Evolutionary conservation across 192 early-diverging fungal species (phyloP), one percentile per base, ranked within the genome.

Genomic region (Gonapodya sp.): DNA sequence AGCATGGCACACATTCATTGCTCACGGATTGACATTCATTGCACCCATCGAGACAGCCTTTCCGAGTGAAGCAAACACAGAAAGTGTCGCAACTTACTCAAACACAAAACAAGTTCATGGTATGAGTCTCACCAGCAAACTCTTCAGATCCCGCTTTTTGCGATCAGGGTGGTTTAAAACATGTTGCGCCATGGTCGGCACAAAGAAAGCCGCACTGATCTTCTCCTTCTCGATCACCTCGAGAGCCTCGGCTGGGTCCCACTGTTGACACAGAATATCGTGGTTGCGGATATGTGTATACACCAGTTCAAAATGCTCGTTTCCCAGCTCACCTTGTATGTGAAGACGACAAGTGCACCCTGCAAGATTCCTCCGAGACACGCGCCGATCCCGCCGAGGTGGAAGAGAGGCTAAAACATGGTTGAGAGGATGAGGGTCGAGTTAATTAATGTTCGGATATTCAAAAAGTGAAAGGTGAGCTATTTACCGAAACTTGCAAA

Each of bases 301-400:
- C n/a, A n/a, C n/a, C n/a, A n/a, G n/a, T n/a, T n/a, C n/a, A n/a
- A n/a, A n/a, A n/a, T n/a, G n/a, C n/a, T n/a, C n/a, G n/a, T n/a
- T n/a, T n/a, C n/a, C n/a, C n/a, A n/a, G n/a, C n/a, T n/a, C n/a
- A n/a, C n/a, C n/a, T n/a, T n/a, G n/a, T n/a, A n/a, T n/a, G n/a
- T n/a, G n/a, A n/a, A n/a, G n/a, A n/a, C 64, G 64, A 72, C 64
- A 18, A 18, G 16, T 16, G 16, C 64, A 30, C 64, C 64, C 16
- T 72, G 16, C 64, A 72, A 18, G 64, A 72, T 72, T 30, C 16
- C 64, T 30, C 64, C 64, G 64, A 72, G 64, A 72, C 64, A 72
- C 16, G 64, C 64, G 64, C 64, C 64, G 64, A 72, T 72, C 64
- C 64, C 64, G 64, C 64, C 64, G 16, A 72, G 64, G 64, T 72